Evolutionary conservation across 2,329 filamentous ascomycete genomes (phyloP).

Genomic region (Septoria linicola): DNA sequence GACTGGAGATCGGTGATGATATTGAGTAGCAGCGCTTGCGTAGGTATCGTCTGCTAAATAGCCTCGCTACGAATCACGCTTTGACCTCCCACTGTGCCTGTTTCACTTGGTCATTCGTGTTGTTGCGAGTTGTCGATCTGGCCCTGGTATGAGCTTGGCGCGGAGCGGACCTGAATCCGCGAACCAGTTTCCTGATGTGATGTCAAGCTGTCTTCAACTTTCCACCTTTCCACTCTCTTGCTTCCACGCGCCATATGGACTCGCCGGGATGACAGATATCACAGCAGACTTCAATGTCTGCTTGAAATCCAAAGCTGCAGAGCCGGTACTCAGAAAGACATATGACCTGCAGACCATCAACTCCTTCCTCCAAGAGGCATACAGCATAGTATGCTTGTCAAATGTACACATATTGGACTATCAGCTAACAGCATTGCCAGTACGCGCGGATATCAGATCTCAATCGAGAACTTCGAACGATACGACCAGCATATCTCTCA

Average conservation of each 20-base stretch:
- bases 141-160: no score
- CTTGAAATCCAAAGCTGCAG: constrained; percentile 58
- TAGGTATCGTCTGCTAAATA: not conserved
- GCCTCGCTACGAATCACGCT: no score
- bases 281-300: constrained; percentile 68
- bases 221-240: not conserved
- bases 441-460: constrained; percentile 82
- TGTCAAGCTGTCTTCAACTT: constrained; percentile 14
- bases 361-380: constrained; percentile 89
- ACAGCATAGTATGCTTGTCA: constrained; percentile 69
- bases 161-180: no score
- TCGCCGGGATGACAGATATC: constrained; percentile 53
- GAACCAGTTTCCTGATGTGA: constrained; percentile 1
- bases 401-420: constrained; percentile 34
- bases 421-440: constrained; percentile 50
- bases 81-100: no score
- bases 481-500: constrained; percentile 88
- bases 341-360: constrained; percentile 58
- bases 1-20: constrained; percentile 15
- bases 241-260: constrained; percentile 4
- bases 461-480: constrained; percentile 73
- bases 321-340: constrained; percentile 47
- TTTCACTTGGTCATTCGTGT: no score
- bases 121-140: no score
- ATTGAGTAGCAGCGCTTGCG: constrained; percentile 10